phyloP scores from a whole-genome alignment of 352 stramenopile genomes.

The Globisporangium camurandrum region DNA sequence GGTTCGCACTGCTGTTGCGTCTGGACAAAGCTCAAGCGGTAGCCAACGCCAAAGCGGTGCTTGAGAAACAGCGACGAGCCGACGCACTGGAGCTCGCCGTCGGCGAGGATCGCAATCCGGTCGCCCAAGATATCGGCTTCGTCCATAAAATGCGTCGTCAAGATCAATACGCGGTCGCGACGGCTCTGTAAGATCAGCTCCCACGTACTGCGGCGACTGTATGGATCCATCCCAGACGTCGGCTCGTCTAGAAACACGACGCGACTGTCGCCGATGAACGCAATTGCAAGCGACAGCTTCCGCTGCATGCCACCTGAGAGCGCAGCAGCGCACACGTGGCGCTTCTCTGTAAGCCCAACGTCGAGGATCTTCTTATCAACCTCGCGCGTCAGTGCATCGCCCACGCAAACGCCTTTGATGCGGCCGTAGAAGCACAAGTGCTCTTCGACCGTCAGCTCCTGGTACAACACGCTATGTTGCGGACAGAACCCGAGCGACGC shows the following conservation, averaged over 20 bases:
- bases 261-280: slow-evolving; percentile 60
- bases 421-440: slow-evolving; percentile 92
- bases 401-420: slow-evolving; percentile 78
- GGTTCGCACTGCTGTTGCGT: neutral
- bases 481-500: slow-evolving; percentile 93
- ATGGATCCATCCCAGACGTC: slow-evolving; percentile 92
- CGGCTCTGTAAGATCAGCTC: slow-evolving; percentile 70
- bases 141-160: slow-evolving; percentile 91
- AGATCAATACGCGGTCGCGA: slow-evolving; percentile 60
- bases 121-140: slow-evolving; percentile 90
- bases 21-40: slow-evolving; percentile 55
- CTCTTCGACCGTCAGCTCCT: slow-evolving; percentile 92
- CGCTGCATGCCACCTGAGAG: slow-evolving; percentile 78
- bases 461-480: slow-evolving; percentile 96
- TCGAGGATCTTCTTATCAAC: slow-evolving; percentile 70
- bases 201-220: slow-evolving; percentile 82
- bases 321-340: slow-evolving; percentile 30
- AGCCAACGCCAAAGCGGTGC: slow-evolving; percentile 66
- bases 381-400: slow-evolving; percentile 9
- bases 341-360: slow-evolving; percentile 89
- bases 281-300: slow-evolving; percentile 71
- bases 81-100: slow-evolving; percentile 49
- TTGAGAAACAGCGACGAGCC: slow-evolving; percentile 81
- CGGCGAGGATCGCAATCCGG: slow-evolving; percentile 85
- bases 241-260: slow-evolving; percentile 86